These are phyloP conservation scores for Aspergillus sp. DNA, from an alignment of 2,329 filamentous ascomycete genomes.

Conservation along the genomic window DNA sequence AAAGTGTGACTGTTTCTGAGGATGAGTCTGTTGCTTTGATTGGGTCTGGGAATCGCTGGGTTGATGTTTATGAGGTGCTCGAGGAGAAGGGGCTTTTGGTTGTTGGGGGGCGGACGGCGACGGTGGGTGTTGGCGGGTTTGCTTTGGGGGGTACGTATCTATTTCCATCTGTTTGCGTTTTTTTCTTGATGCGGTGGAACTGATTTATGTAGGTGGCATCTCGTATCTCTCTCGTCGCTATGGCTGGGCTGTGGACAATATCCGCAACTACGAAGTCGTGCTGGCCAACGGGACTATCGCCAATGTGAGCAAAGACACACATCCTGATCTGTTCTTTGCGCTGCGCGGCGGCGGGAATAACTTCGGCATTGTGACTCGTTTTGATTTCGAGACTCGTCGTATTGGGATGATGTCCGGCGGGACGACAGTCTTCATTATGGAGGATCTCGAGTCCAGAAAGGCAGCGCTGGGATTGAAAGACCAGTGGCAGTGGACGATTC, in stretches of 20 bases:
- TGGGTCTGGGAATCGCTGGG: constrained; percentile 36
- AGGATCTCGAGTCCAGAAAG: no score
- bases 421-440: no score
- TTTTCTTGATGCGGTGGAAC: no score
- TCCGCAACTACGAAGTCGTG: constrained; percentile 18
- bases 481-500: no score
- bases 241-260: constrained; percentile 30
- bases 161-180: no score
- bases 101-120: constrained; percentile 28
- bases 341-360: constrained; percentile 46
- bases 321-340: constrained; percentile 39
- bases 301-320: constrained; percentile 9
- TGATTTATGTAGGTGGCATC: constrained; percentile 13
- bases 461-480: no score
- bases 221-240: constrained; percentile 31
- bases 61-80: constrained; percentile 35
- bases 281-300: no score
- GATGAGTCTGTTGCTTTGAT: constrained; percentile 30
- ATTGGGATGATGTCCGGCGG: constrained; percentile 25
- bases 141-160: constrained; percentile 21
- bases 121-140: constrained; percentile 30
- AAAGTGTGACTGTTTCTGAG: constrained; percentile 25
- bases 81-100: constrained; percentile 21
- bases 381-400: constrained; percentile 36
- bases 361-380: constrained; percentile 45